Conservation (phyloP, 257 asterid species). For the Penstemon newberryi region DNA sequence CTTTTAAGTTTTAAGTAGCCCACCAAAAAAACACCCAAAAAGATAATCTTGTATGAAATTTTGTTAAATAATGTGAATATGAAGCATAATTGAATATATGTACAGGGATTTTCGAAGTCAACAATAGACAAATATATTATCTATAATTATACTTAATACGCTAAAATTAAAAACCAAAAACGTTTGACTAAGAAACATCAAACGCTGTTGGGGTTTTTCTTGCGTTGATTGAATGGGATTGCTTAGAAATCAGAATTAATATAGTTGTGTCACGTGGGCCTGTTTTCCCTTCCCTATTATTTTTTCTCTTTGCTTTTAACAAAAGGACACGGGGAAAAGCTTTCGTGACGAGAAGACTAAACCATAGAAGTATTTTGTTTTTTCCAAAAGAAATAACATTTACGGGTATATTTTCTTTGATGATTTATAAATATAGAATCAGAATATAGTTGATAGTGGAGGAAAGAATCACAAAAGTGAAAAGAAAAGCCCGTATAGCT, state of each 20-base stretch:
- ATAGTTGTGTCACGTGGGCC: slow-evolving; percentile 35
- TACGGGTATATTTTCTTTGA: no score
- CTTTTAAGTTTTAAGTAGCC: slow-evolving; percentile 4
- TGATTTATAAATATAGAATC: not conserved
- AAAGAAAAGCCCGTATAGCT: not conserved
- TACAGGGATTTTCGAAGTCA: slow-evolving; percentile 38
- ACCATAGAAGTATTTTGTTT: not conserved
- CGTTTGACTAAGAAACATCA: slow-evolving; percentile 61
- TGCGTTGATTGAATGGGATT: slow-evolving; percentile 30
- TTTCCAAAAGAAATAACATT: no score
- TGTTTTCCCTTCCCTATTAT: slow-evolving; percentile 11
- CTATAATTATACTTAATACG: slow-evolving; percentile 2
- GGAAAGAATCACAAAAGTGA: not conserved
- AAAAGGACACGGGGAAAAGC: slow-evolving; percentile 25
- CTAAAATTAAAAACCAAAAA: slow-evolving; percentile 36
- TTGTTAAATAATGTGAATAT: slow-evolving; percentile 5
- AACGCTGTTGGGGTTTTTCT: slow-evolving; percentile 41
- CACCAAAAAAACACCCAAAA: slow-evolving; percentile 27
- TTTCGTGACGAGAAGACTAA: slow-evolving; percentile 22
- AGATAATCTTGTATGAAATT: slow-evolving; percentile 21
- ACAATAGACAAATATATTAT: slow-evolving; percentile 20
- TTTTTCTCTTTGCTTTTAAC: not conserved
- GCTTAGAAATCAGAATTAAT: not conserved
- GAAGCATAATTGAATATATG: slow-evolving; percentile 13
- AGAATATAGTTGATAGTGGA: slow-evolving; percentile 1